Conservation (phyloP, 1,284 basidiomycete species). For the Sparassis latifolia region DNA sequence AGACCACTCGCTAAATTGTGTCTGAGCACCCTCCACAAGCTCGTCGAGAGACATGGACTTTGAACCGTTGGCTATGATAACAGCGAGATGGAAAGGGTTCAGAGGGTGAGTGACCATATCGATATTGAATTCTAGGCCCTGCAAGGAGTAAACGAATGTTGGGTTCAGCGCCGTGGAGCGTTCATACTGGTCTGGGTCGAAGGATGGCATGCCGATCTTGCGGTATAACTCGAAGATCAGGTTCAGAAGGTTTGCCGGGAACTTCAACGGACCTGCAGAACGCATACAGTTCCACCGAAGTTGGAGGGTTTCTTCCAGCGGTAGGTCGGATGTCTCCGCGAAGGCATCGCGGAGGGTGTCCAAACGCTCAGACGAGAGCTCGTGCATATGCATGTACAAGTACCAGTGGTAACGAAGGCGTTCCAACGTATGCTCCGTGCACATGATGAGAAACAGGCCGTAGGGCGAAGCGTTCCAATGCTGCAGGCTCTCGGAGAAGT, state of each 20-base stretch:
- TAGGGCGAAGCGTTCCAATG: constrained; percentile 41
- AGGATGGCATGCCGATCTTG: constrained; percentile 35
- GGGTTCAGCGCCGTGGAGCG: constrained; percentile 36
- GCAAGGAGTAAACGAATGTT: constrained; percentile 37
- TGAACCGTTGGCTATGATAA: constrained; percentile 25
- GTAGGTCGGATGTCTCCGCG: constrained; percentile 6
- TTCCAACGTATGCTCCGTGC: constrained; percentile 32
- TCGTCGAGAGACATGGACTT: constrained; percentile 12
- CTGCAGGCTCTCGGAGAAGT: constrained; percentile 28
- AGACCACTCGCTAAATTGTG: constrained; percentile 33
- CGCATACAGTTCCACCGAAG: constrained; percentile 15
- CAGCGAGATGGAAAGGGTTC: constrained; percentile 39
- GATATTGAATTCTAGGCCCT: constrained; percentile 35
- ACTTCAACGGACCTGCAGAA: constrained; percentile 33
- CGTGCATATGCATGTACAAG: constrained; percentile 26
- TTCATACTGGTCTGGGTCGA: constrained; percentile 16
- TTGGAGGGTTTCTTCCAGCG: background rate
- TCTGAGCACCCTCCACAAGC: constrained; percentile 21
- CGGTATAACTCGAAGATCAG: constrained; percentile 30
- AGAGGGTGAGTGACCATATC: constrained; percentile 44
- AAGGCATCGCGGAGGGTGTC: constrained; percentile 15
- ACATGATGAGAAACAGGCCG: constrained; percentile 29
- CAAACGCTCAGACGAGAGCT: constrained; percentile 9
- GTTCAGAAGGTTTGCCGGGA: constrained; percentile 17
- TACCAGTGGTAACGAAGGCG: constrained; percentile 39